Evolutionary conservation across 2,329 filamentous ascomycete genomes (phyloP).

Genomic region (Colletotrichum caudatum): DNA sequence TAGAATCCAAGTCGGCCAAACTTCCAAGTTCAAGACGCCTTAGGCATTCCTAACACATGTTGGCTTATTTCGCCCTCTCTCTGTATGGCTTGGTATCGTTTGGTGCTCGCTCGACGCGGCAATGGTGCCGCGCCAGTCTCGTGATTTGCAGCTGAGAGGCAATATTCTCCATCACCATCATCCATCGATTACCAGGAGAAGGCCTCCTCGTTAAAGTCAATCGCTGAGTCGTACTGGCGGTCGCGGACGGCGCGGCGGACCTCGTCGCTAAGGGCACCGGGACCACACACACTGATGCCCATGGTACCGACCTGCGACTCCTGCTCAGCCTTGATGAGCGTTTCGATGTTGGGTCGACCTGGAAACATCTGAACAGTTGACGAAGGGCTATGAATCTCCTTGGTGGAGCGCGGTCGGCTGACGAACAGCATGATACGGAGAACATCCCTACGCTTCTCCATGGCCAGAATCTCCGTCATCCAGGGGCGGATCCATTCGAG

Average conservation of each 20-base stretch:
- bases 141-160: background rate
- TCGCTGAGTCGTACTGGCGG: slow-evolving; percentile 72
- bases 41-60: background rate
- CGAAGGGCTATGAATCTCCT: slow-evolving; percentile 83
- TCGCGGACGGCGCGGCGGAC: slow-evolving; percentile 75
- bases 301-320: slow-evolving; percentile 80
- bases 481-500: slow-evolving; percentile 86
- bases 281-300: slow-evolving; percentile 80
- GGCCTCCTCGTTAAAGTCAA: slow-evolving; percentile 85
- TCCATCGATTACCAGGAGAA: slow-evolving; percentile 67
- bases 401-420: slow-evolving; percentile 78
- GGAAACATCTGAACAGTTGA: slow-evolving; percentile 88
- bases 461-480: slow-evolving; percentile 84
- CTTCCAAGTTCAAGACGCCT: background rate
- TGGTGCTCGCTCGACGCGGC: background rate
- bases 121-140: background rate
- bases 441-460: slow-evolving; percentile 79
- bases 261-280: slow-evolving; percentile 80
- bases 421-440: slow-evolving; percentile 84
- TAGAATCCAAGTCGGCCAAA: background rate
- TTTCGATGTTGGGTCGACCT: slow-evolving; percentile 79
- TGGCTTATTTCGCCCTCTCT: background rate
- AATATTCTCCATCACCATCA: background rate
- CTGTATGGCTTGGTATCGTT: background rate
- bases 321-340: slow-evolving; percentile 78